Base-by-base conservation (phyloP, 306 rosid species). In the Boehmeria nivea region DNA sequence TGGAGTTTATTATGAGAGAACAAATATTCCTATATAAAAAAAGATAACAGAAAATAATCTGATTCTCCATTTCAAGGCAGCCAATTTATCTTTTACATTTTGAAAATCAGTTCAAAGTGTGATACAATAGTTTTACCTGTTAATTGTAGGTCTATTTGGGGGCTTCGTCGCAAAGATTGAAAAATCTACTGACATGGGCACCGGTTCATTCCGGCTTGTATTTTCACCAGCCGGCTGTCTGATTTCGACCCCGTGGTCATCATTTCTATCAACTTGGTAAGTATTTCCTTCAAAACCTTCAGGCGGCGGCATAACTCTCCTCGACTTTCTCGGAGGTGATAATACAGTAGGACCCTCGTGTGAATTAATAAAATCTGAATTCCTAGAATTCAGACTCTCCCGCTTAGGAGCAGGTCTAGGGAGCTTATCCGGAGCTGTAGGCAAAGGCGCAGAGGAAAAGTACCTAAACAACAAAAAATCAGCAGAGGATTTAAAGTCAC, bases 331-430 rank as follows among this genome's bases (percentile, higher is more conserved):
- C 19, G 99, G 89, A 77, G 99, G 95, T 51, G 96, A 91, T 57
- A 87, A 72, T 28, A 87, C 96, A 51, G 77, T 87, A 5, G 99
- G 99, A 69, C 83, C 99, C 23, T 82, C 96, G 11, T 71, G 63
- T 64, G 81, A 65, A 66, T 72, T 68, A 34, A 2, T 31, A 6
- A 64, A 71, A 72, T 89, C 95, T 26, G 82, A 78, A 56, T 12
- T 82, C 74, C 58, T 70, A 0, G 50, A 45, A 11, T 33, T 33
- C 38, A 33, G 5, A 33, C 76, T 61, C 66, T 91, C 99, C 49
- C 40, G 71, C 84, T 87, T 87, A 34, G 95, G 91, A 52, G 95
- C 81, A 54, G 99, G 99, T 80, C 96, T 83, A n/a, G 93, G 96
- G 50, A 91, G 96, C 75, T 87, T 91, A 18, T 66, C 79, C 9